Base-by-base conservation (phyloP, 306 rosid genomes). In the Vigna angularis region DNA sequence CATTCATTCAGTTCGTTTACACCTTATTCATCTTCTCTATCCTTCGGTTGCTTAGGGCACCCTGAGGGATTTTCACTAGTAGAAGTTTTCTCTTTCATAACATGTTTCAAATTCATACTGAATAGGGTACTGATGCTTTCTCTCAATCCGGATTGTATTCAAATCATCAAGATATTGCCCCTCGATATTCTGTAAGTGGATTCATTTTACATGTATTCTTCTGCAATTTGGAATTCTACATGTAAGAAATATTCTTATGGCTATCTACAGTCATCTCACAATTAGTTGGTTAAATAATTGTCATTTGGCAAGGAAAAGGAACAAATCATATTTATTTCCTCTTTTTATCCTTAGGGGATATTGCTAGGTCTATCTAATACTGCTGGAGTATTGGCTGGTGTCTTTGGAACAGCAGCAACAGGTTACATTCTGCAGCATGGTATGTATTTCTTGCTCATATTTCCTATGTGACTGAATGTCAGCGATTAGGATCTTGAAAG, bases 331-430 rank as follows among this genome's bases (percentile, higher is more conserved):
- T 81, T 75, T 17, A 28, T 64, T 65, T 50, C 50, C 20, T 45
- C 28, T 14, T 51, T 55, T 28, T 76, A 26, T 81, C 16, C 67
- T 7, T 64, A 92, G 99, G 98, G 99, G 16, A 88, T 95, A 72
- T 83, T 95, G 76, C 99, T 95, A 70, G 99, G 99, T 82, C 83
- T 95, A 78, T 95, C 99, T 30, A 95, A 95, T 72, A 93, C 98
- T 28, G 99, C 99, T 30, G 99, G 99, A 74, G 98, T 95, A 74
- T 85, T 95, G 16, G 99, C 99, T n/a, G 99, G 98, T 17, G 99
- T 95, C n/a, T 83, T 95, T n/a, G 99, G 99, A 79, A 95, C 99
- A 1, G 99, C 96, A 13, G 93, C 98, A 59, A 95, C 99, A 11
- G 98, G 99, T 47, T 95, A 93, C 88, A 95, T 95, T 81, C 87